phyloP scores from a whole-genome alignment of 2,329 filamentous ascomycete species.

The Geosmithia flava region DNA sequence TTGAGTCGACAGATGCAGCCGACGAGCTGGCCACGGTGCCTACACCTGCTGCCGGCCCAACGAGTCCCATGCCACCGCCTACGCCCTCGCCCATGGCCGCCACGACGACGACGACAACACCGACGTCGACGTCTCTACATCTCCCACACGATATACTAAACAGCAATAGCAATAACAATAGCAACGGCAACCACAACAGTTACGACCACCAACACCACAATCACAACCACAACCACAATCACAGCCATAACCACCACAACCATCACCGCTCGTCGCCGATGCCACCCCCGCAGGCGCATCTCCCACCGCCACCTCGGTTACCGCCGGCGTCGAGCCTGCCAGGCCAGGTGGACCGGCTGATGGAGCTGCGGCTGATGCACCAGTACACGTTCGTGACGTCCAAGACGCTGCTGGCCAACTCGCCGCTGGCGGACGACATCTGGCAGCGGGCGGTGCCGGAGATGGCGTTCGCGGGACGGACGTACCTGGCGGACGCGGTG shows the following conservation, averaged over 20 bases:
- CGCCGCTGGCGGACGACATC: constrained; percentile 37
- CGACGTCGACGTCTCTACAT: background rate
- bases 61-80: constrained; percentile 1
- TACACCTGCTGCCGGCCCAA: constrained; percentile 12
- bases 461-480: constrained; percentile 44
- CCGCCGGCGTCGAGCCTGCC: constrained; percentile 3
- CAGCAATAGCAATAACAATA: constrained; percentile 6
- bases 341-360: constrained; percentile 29
- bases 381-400: constrained; percentile 50
- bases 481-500: constrained; percentile 50
- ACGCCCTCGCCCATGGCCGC: background rate
- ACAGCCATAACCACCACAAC: constrained; percentile 11
- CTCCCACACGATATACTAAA: background rate
- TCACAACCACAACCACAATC: background rate
- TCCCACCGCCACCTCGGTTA: constrained; percentile 8
- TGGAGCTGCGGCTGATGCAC: constrained; percentile 52
- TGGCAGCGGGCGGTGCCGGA: constrained; percentile 49
- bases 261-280: constrained; percentile 11
- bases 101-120: background rate
- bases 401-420: constrained; percentile 44
- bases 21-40: constrained; percentile 28
- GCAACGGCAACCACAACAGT: background rate
- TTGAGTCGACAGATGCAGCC: constrained; percentile 38
- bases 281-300: background rate
- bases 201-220: no score